Base-by-base conservation (phyloP, 2,329 filamentous ascomycete genomes). In the Pochonia chlamydosporia region DNA sequence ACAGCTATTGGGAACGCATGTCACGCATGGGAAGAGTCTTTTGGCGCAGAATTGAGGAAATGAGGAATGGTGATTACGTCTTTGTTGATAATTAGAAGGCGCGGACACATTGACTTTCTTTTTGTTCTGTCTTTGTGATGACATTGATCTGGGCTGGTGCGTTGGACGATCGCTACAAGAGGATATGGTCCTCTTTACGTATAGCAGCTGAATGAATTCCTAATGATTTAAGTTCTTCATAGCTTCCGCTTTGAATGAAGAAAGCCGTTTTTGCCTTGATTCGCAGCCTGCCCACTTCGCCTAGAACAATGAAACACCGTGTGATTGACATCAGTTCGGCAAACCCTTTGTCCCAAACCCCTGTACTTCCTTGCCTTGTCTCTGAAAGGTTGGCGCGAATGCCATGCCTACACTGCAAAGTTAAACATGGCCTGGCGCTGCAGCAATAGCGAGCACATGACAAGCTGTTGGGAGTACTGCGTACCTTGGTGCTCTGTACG, bases 51-150 rank as follows among this genome's bases (percentile, higher is more conserved):
- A 47, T 57, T 56, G 57, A 59, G 59, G 61, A 61, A 56, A 59
- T 55, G 59, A 63, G 58, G 60, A 59, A 59, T 58, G 55, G 58
- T 59, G 61, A 63, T 48, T 60, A 60, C 62, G 59, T 62, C 61
- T 54, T 56, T 57, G 42, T 56, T 54, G 55, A 67, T 63, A 40
- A 64, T 62, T 60, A 66, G 63, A 68, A 62, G 64, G 66, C 63
- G 64, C 62, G 63, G 60, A 64, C 63, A 62, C 58, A 64, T 50
- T 64, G 59, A 57, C 56, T 60, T 67, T 66, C 64, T 62, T 60
- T 64, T 64, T 67, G 60, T 66, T 64, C 57, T 63, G 53, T 66
- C 54, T 64, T 63, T 65, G 59, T 63, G 58, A 64, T 60, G 60
- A 65, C 57, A 58, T 58, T 61, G 61, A 58, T 60, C 54, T 60